Evolutionary conservation across 2,329 filamentous ascomycete genomes (phyloP).

Genomic region (Phyllachora maydis): DNA sequence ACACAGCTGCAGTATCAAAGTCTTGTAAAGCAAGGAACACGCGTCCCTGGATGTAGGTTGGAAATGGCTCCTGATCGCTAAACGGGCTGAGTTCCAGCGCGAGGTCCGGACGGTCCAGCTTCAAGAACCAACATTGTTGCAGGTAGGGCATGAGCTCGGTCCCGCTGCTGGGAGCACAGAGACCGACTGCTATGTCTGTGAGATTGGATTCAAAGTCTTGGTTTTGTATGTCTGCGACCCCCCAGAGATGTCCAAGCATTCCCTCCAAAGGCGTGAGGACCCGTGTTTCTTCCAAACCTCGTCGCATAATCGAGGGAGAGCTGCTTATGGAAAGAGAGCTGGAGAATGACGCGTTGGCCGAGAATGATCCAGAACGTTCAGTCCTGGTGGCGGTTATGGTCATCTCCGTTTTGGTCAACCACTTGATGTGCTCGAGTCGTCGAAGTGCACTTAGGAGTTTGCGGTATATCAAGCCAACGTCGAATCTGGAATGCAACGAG

Average conservation of each 20-base stretch:
- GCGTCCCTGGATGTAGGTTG: slow-evolving; percentile 69
- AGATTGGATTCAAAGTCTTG: slow-evolving; percentile 36
- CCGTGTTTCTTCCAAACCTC: slow-evolving; percentile 20
- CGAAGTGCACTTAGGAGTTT: slow-evolving; percentile 50
- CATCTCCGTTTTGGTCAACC: slow-evolving; percentile 41
- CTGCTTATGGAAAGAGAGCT: slow-evolving; percentile 10
- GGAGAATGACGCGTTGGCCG: no score
- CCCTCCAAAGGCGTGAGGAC: slow-evolving; percentile 24
- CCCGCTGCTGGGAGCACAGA: slow-evolving; percentile 43
- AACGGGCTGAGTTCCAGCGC: slow-evolving; percentile 36
- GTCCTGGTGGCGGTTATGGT: slow-evolving; percentile 22
- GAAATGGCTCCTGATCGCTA: slow-evolving; percentile 33
- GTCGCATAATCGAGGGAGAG: slow-evolving; percentile 14
- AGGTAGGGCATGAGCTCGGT: slow-evolving; percentile 40
- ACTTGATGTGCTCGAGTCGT: slow-evolving; percentile 52
- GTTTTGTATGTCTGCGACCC: slow-evolving; percentile 32
- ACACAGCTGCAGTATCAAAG: slow-evolving; percentile 47
- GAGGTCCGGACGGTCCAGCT: slow-evolving; percentile 36
- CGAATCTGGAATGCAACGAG: slow-evolving; percentile 34
- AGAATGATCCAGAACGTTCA: slow-evolving; percentile 16
- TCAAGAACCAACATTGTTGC: slow-evolving; percentile 41
- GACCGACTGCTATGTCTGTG: slow-evolving; percentile 44
- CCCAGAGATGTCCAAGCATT: slow-evolving; percentile 41
- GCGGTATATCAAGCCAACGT: slow-evolving; percentile 50
- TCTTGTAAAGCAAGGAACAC: slow-evolving; percentile 56